Base-by-base conservation (phyloP, 345 rosid species). In the Laguncularia racemosa region DNA sequence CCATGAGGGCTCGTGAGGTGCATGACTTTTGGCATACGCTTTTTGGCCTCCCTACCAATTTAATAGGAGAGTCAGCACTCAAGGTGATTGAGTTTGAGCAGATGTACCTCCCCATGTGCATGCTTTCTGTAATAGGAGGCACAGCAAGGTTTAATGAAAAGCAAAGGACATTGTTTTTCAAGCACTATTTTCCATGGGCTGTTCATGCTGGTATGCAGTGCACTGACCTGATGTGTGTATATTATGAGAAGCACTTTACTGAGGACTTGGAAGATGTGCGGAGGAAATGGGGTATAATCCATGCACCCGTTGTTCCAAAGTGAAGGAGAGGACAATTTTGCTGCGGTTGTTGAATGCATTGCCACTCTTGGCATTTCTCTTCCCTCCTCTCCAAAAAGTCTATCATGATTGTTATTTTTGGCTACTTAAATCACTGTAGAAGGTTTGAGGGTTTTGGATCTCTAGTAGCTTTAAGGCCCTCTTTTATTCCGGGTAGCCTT, bases 11-110 rank as follows among this genome's bases (percentile, higher is more conserved):
- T 23, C 83, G 77, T 3, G 83, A 78, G 60, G 77, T 69, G 48
- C 83, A 78, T 16, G 80, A 78, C 66, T 78, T 78, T 56, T 78
- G 77, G 80, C 83, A 78, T 68, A 69, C 83, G 52, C 68, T 78
- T 28, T 78, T 74, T 33, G 64, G 59, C 50, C 71, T 78, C 46
- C 79, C 72, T 21, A 78, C 77, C 12, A 78, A 78, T 66, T 55
- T 78, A 54, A 72, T 72, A 0, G 80, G 77, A 0, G 79, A 78
- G 61, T 74, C 83, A 18, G 75, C 77, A 16, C 77, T 78, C 58
- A 75, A 75, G 73, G 75, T 71, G 72, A 78, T 78, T 51, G 80
- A 78, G 53, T 78, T 78, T 48, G 57, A 72, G 75, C 83, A 78
- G 56, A 74, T 78, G 80, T 58, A 66, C 59, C 75, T 75, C 17